A percentile compares a stretch with the other conserved stretches of the same genome.
phyloP scores from a whole-genome alignment of 192 early-diverging fungal species.

The Umbelopsis vinacea region DNA sequence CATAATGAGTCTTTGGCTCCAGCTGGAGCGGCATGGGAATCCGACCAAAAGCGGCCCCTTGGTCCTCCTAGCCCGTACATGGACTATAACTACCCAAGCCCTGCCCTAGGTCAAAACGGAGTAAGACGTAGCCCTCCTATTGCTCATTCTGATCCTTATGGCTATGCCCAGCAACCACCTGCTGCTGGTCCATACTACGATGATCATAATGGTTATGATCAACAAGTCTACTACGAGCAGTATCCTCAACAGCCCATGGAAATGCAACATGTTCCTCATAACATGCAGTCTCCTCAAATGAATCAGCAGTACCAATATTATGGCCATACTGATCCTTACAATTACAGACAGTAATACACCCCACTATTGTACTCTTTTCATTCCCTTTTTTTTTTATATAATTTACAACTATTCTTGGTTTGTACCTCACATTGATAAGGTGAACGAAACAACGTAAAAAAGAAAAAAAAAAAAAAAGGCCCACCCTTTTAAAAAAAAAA shows the following conservation, averaged over 20 bases:
- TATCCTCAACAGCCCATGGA: constrained; percentile 17
- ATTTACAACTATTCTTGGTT: constrained; percentile 1
- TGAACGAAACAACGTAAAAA: neutral
- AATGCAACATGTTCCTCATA: constrained; percentile 14
- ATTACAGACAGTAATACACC: constrained; percentile 16
- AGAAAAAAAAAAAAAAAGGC: no score
- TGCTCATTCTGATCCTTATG: neutral
- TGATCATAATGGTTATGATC: constrained; percentile 13
- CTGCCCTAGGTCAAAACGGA: constrained; percentile 19
- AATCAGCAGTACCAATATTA: constrained; percentile 17
- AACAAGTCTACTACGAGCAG: constrained; percentile 15
- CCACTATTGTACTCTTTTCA: neutral
- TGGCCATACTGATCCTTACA: constrained; percentile 21
- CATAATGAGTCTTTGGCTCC: constrained; percentile 16
- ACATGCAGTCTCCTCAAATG: constrained; percentile 21
- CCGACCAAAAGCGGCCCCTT: constrained; percentile 16
- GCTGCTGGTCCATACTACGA: constrained; percentile 12
- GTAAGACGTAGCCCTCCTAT: constrained; percentile 20
- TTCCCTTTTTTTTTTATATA: neutral
- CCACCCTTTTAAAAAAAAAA: no score
- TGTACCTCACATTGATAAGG: neutral
- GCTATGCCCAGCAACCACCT: constrained; percentile 13
- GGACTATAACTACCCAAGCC: constrained; percentile 22
- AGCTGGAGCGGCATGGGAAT: constrained; percentile 16
- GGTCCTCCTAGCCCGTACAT: constrained; percentile 16